These are phyloP conservation scores for Cymbopogon citratus DNA, from an alignment of 176 grass and related monocot genomes.

Conservation along the genomic window DNA sequence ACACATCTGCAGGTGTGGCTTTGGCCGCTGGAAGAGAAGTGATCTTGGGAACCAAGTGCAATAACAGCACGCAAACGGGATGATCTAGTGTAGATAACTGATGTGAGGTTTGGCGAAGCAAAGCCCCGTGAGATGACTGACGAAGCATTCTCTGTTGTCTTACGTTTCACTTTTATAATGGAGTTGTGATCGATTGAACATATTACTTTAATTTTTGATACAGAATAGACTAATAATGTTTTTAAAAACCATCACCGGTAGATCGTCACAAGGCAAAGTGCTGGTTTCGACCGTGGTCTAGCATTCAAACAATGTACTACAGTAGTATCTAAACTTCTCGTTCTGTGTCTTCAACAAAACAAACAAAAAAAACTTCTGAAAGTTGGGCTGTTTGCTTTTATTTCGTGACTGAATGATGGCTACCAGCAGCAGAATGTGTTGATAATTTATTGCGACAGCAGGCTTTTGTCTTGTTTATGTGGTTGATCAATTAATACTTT, in stretches of 20 bases:
- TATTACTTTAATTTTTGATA: slow-evolving; percentile 8
- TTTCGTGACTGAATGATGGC: not conserved
- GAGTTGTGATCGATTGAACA: not conserved
- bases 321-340: not conserved
- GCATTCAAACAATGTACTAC: not conserved
- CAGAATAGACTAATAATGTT: not conserved
- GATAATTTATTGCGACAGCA: too few relatives aligned
- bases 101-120: not conserved
- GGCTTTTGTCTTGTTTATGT: too few relatives aligned
- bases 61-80: not conserved
- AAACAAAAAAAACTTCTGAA: not conserved
- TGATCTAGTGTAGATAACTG: slow-evolving; percentile 26
- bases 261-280: not conserved
- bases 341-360: not conserved
- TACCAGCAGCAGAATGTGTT: too few relatives aligned
- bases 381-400: not conserved
- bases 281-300: not conserved
- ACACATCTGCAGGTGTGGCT: slow-evolving; percentile 60
- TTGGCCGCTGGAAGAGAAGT: slow-evolving; percentile 26
- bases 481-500: too few relatives aligned
- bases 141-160: not conserved
- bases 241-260: not conserved
- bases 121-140: slow-evolving; percentile 24
- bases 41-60: not conserved
- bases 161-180: not conserved